Evolutionary conservation across 176 grass and related monocot genomes (phyloP).

Genomic region (Bromus sterilis): DNA sequence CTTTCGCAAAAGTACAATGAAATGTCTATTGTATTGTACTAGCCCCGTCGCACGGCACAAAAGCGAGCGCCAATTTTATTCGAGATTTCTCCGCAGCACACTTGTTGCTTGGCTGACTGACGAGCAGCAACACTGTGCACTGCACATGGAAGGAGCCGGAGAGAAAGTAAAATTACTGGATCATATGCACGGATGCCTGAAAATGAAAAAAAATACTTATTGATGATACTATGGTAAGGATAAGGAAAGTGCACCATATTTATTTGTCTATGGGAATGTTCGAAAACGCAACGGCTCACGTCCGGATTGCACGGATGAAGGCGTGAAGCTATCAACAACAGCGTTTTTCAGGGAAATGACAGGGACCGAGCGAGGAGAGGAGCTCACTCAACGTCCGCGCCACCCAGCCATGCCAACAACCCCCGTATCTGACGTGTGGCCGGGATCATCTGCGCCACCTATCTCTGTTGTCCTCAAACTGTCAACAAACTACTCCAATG

Average conservation of each 20-base stretch:
- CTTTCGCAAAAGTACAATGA: not conserved
- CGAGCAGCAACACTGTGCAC: not conserved
- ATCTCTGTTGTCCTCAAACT: not conserved
- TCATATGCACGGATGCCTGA: not conserved
- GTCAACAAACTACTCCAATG: not conserved
- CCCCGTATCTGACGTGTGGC: not conserved
- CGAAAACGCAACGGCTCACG: conserved; percentile 13
- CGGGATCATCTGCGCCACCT: not conserved
- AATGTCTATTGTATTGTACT: not conserved
- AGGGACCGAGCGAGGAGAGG: not conserved
- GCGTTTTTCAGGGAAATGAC: not conserved
- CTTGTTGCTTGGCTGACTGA: not conserved
- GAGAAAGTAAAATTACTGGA: not conserved
- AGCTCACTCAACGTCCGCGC: not conserved
- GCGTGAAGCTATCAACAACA: not conserved
- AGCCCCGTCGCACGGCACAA: not conserved
- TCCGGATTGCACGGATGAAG: not conserved
- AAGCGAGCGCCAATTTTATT: not conserved
- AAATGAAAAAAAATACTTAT: not conserved
- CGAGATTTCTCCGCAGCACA: not conserved
- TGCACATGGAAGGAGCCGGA: not conserved
- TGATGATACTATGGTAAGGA: not conserved
- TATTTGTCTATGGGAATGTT: not conserved
- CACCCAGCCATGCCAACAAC: conserved; percentile 1
- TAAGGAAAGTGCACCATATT: not conserved